These are phyloP conservation scores for Cutaneotrichosporon daszewskae DNA, from an alignment of 1,284 basidiomycete species.

Conservation along the genomic window DNA sequence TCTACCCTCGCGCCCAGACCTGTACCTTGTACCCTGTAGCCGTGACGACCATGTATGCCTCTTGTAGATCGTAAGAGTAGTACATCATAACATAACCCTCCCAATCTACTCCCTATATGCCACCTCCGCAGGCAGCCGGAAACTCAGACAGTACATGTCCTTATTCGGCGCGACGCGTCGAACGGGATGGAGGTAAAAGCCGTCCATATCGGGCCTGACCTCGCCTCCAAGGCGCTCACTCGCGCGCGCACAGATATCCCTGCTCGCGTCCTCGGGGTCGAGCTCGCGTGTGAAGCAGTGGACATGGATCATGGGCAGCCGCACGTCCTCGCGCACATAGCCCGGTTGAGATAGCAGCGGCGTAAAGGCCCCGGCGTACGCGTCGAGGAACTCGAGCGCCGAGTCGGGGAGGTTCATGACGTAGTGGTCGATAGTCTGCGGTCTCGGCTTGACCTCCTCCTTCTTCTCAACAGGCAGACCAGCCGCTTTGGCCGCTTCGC, in stretches of 20 bases:
- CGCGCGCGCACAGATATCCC: conserved; percentile 75
- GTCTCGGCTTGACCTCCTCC: conserved; percentile 15
- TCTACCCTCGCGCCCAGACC: too few relatives aligned
- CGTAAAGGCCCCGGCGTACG: conserved; percentile 65
- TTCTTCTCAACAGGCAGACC: not conserved
- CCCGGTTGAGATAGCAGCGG: conserved; percentile 28
- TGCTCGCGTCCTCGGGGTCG: conserved; percentile 61
- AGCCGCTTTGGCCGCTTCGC: conserved; percentile 5
- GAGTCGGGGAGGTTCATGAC: conserved; percentile 96
- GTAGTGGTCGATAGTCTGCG: conserved; percentile 68
- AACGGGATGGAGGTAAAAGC: conserved; percentile 64
- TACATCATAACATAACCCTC: too few relatives aligned
- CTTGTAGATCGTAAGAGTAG: too few relatives aligned
- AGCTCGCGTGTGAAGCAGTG: conserved; percentile 92
- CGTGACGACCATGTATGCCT: too few relatives aligned
- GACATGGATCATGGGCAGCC: conserved; percentile 86
- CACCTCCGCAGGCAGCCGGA: conserved; percentile 63
- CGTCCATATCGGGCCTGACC: conserved; percentile 54
- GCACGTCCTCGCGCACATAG: conserved; percentile 28
- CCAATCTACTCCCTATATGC: conserved; percentile 24
- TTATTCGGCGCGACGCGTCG: conserved; percentile 93
- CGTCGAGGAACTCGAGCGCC: conserved; percentile 83
- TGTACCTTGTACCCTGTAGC: too few relatives aligned
- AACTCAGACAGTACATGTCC: conserved; percentile 97
- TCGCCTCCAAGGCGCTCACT: conserved; percentile 59